Evolutionary conservation across 805 yeast species (phyloP), one percentile per base, ranked within the genome.

Genomic region (Debaryomyces prosopidis): DNA sequence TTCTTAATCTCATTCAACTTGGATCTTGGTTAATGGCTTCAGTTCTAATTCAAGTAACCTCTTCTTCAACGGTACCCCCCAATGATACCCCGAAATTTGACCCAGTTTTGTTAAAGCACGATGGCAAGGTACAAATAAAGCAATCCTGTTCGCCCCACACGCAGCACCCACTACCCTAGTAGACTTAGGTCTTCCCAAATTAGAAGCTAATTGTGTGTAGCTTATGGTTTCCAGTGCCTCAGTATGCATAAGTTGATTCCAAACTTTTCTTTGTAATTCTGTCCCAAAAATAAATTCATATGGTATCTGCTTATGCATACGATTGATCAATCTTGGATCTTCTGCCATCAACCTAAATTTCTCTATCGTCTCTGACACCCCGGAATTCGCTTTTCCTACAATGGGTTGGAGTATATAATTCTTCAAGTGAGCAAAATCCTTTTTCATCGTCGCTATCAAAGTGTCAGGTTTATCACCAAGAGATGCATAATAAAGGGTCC

Each of bases 71-170:
- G 50, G 54, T 3, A 56, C 40, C 2, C 77, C 77, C 65, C 69
- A 72, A 40, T 66, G 57, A 51, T 63, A 75, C 5, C 76, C 75
- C 12, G 71, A 65, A 9, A 68, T 54, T 20, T 57, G 58, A 5
- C 65, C 65, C 26, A 48, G 46, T 5, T 55, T 54, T 11, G 67
- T 60, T 16, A 71, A 35, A 1, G 73, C 71, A 40, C 77, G 54
- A 53, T 75, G 79, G 51, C 79, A 74, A 1, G 80, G 79, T 4
- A 75, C 58, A 4, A 73, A 27, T 4, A 73, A 37, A 2, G 76
- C 71, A 9, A 74, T 50, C 19, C 58, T 60, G 50, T 75, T 75
- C 15, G 68, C 59, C 3, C 69, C 73, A 38, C 73, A 66, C 2
- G 76, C 71, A 34, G 63, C 62, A 0, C 75, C 79, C 5, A 75